Percentiles rank a stretch among this genome's conserved stretches.
Evolutionary conservation across 2,329 filamentous ascomycete genomes (phyloP).

Genomic region (Aaosphaeria pasadenensis): DNA sequence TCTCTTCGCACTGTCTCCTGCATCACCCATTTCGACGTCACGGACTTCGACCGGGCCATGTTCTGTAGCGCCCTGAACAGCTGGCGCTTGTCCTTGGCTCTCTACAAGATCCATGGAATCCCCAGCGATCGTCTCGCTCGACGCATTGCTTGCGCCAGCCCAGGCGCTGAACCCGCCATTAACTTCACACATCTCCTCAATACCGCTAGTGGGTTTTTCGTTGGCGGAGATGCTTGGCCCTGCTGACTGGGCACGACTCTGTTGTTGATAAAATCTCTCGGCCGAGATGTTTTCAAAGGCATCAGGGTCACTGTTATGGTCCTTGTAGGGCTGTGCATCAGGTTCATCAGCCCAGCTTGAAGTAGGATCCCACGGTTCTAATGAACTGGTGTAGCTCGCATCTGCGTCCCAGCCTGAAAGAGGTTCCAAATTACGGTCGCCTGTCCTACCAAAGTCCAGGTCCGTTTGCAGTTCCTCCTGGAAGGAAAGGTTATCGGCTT

Average conservation of each 20-base stretch:
- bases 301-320: background rate
- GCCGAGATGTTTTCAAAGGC: slow-evolving; percentile 3
- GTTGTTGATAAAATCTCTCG: slow-evolving; percentile 7
- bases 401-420: slow-evolving; percentile 15
- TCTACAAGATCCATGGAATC: slow-evolving; percentile 20
- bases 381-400: background rate
- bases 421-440: background rate
- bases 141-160: slow-evolving; percentile 17
- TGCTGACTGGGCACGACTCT: too few species aligned
- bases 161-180: slow-evolving; percentile 19
- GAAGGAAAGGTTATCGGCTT: slow-evolving; percentile 45
- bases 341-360: background rate
- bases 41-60: slow-evolving; percentile 10
- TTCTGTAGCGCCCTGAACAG: background rate
- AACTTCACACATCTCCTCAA: slow-evolving; percentile 24
- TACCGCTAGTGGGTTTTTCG: slow-evolving; percentile 33
- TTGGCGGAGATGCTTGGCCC: slow-evolving; percentile 16
- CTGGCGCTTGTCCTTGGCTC: background rate
- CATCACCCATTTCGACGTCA: slow-evolving; percentile 24
- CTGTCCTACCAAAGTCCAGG: background rate
- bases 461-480: slow-evolving; percentile 21
- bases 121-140: slow-evolving; percentile 18
- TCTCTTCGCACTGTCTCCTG: background rate
- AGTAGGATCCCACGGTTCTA: too few species aligned
- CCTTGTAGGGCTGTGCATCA: background rate